Conservation (phyloP, 2,329 filamentous ascomycete species). For the Cladosporium sp. region DNA sequence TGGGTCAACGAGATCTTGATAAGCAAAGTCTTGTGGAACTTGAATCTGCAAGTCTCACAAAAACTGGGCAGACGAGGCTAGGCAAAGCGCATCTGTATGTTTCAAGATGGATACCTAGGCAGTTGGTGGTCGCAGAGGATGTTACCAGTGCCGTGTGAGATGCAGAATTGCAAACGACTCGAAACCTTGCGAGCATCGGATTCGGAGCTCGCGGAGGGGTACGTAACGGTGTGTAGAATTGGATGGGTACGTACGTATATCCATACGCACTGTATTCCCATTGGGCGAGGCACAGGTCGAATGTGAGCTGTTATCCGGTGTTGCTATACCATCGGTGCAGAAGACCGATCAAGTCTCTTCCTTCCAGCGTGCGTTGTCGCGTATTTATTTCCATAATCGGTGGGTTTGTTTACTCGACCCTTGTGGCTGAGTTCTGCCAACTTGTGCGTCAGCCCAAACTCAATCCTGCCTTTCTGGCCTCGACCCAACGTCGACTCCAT, state of each 20-base stretch:
- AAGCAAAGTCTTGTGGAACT: not conserved
- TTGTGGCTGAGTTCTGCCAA: too few relatives aligned
- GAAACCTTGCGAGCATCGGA: not conserved
- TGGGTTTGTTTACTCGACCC: not conserved
- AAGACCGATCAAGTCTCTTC: too few relatives aligned
- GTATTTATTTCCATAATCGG: not conserved
- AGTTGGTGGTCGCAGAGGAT: not conserved
- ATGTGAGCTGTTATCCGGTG: not conserved
- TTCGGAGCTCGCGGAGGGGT: not conserved
- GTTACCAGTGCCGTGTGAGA: not conserved
- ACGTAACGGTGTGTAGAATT: not conserved
- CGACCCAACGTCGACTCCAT: not conserved
- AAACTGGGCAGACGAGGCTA: not conserved
- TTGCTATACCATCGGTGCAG: not conserved
- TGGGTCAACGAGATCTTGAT: not conserved
- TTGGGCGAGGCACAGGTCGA: not conserved
- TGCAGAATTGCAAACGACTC: not conserved
- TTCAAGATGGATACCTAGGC: not conserved
- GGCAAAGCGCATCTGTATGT: not conserved
- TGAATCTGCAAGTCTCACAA: constrained; percentile 1
- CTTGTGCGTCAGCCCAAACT: too few relatives aligned
- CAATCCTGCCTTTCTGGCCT: not conserved
- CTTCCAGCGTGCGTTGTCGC: too few relatives aligned
- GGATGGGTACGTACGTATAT: not conserved
- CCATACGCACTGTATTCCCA: not conserved